Evolutionary conservation across 768 basidiomycete species (phyloP), one percentile per base, ranked within the genome.

Genomic region (Tricholoma saponaceum): DNA sequence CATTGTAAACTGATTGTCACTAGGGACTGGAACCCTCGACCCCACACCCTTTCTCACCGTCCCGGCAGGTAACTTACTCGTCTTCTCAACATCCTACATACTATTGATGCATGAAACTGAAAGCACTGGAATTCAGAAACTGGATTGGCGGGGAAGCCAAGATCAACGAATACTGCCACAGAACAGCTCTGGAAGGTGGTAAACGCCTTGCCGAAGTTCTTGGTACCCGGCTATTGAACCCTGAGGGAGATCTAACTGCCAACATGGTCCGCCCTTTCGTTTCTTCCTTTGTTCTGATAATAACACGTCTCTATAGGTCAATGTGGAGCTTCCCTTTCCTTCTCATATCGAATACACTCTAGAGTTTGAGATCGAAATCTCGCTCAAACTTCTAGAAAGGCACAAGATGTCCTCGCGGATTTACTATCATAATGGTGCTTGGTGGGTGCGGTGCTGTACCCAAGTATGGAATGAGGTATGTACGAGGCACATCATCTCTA

Each of bases 81-180:
- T 39, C 33, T 46, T 41, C 33, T 49, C 9, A 23, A 23, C 5
- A 9, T 16, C 12, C 2, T 44, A 25, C 44, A 25, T 22, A 44
- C 22, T 5, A 9, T 14, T 43, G 18, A 43, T 20, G 52, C 4
- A 56, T 9, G 16, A 4, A 12, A 32, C 12, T n/a, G 46, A 30
- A 13, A 83, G 92, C 91, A 0, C 67, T 92, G 4, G 80, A 85
- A 28, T 94, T 94, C 72, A 82, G 92, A 26, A 65, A 79, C 57
- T 81, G 81, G 74, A 69, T 92, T 2, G 92, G 92, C 1, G 91
- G 92, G 5, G 92, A 95, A 68, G 69, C 79, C 23, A 78, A 75
- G 46, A 94, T 95, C 58, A 83, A 81, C 61, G 71, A 72, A 7
- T 92, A 93, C 67, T 90, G 84, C 62, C 87, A 85, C 67, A n/a